phyloP scores from a whole-genome alignment of 108 stramenopile genomes.

The Pseudonitzschia delicatissima region DNA sequence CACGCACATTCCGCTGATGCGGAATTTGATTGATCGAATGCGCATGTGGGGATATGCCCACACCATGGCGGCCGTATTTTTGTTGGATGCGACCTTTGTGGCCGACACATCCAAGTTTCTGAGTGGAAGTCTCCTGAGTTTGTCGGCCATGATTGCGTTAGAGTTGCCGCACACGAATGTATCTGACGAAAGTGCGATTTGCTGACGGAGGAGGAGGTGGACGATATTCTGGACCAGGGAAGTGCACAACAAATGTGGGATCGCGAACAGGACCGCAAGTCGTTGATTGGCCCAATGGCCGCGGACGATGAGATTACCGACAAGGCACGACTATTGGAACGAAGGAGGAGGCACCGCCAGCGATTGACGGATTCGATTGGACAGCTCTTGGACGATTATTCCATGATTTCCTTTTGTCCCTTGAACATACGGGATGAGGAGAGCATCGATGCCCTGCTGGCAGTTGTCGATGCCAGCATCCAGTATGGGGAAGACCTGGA shows the following conservation, averaged over 20 bases:
- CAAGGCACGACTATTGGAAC: conserved; percentile 22
- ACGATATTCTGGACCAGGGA: conserved; percentile 66
- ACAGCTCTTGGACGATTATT: conserved; percentile 92
- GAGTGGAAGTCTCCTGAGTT: conserved; percentile 83
- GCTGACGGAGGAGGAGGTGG: conserved; percentile 73
- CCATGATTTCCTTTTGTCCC: conserved; percentile 93
- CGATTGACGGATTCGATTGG: conserved; percentile 85
- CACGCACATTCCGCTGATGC: conserved; percentile 97
- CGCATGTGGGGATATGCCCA: conserved; percentile 80
- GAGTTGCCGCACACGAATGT: conserved; percentile 97
- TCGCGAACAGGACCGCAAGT: conserved; percentile 49
- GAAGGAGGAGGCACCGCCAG: conserved; percentile 47
- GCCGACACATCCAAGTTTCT: conserved; percentile 87
- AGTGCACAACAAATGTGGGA: conserved; percentile 83
- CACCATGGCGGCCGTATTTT: conserved; percentile 86
- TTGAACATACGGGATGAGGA: conserved; percentile 94
- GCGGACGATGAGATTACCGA: conserved; percentile 6
- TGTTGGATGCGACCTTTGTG: conserved; percentile 88
- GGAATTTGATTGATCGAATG: conserved; percentile 79
- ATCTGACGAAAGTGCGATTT: conserved; percentile 94
- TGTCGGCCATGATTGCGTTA: conserved; percentile 95
- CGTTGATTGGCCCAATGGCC: conserved; percentile 12
- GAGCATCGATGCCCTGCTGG: conserved; percentile 78
- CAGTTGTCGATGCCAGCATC: conserved; percentile 87
- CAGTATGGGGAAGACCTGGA: conserved; percentile 97